These are phyloP conservation scores for Craterostigma plantagineum DNA, from an alignment of 257 asterid species.

Conservation along the genomic window DNA sequence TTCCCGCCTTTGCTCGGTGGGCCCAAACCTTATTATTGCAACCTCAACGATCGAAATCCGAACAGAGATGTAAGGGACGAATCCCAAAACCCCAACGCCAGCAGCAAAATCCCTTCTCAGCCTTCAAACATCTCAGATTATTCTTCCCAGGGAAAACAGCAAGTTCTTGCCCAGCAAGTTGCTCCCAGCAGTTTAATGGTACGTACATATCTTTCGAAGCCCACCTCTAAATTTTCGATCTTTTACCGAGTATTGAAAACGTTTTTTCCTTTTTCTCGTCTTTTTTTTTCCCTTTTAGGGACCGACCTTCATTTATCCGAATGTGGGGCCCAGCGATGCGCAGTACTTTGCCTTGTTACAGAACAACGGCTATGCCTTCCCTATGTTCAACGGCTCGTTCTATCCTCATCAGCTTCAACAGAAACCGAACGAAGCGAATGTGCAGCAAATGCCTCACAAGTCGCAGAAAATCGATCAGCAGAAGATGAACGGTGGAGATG, in stretches of 20 bases:
- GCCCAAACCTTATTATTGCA: too few species aligned
- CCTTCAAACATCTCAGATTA: conserved; percentile 25
- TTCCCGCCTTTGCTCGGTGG: too few species aligned
- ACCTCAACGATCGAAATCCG: too few species aligned
- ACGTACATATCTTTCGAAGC: neutral
- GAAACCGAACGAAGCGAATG: conserved; percentile 30
- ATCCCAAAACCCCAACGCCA: neutral
- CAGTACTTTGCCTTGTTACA: conserved; percentile 78
- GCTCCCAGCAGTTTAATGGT: conserved; percentile 52
- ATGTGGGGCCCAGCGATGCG: conserved; percentile 50
- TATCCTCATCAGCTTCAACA: conserved; percentile 66
- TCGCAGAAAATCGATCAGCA: conserved; percentile 28
- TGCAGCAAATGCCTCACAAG: conserved; percentile 32
- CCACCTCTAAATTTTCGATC: neutral
- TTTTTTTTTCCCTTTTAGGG: conserved; percentile 26
- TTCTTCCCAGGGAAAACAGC: conserved; percentile 65
- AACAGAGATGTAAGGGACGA: too few species aligned
- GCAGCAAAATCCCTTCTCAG: conserved; percentile 50
- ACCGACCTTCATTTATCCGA: conserved; percentile 76
- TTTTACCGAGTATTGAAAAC: neutral
- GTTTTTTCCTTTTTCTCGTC: neutral
- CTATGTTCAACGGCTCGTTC: conserved; percentile 61
- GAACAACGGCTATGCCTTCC: conserved; percentile 54
- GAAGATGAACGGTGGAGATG: conserved; percentile 36
- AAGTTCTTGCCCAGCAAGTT: conserved; percentile 53